Evolutionary conservation across 2,329 filamentous ascomycete species (phyloP).

Genomic region (Ophiosphaerella narmari): DNA sequence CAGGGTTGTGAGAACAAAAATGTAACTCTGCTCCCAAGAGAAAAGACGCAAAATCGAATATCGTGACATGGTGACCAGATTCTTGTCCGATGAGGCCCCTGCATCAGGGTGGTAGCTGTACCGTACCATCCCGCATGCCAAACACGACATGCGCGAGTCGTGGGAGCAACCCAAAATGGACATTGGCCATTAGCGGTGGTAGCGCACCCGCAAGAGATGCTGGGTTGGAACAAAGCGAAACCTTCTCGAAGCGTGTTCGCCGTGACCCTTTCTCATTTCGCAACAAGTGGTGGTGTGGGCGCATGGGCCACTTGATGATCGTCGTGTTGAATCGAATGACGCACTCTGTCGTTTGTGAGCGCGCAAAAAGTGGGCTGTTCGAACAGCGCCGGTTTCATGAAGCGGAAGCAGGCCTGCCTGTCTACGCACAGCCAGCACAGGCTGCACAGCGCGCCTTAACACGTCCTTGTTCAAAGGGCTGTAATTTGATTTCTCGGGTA

Average conservation of each 20-base stretch:
- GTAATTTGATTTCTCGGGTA: slow-evolving; percentile 1
- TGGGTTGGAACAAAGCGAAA: slow-evolving; percentile 30
- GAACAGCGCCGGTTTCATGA: slow-evolving; percentile 41
- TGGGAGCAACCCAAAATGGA: slow-evolving; percentile 2
- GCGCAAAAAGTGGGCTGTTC: slow-evolving; percentile 14
- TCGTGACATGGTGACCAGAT: neutral
- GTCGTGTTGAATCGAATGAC: slow-evolving; percentile 38
- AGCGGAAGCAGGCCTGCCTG: slow-evolving; percentile 14
- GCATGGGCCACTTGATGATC: slow-evolving; percentile 35
- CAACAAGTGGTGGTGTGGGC: slow-evolving; percentile 16
- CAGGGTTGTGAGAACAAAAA: slow-evolving; percentile 14
- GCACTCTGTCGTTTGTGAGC: slow-evolving; percentile 20
- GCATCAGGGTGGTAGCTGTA: slow-evolving; percentile 5
- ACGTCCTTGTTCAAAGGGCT: slow-evolving; percentile 23
- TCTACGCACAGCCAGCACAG: slow-evolving; percentile 14
- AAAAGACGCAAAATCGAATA: neutral
- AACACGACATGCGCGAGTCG: slow-evolving; percentile 2
- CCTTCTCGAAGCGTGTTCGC: slow-evolving; percentile 38
- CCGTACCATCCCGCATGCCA: slow-evolving; percentile 2
- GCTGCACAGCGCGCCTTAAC: neutral
- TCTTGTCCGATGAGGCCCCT: neutral
- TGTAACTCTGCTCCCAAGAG: neutral
- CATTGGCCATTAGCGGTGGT: slow-evolving; percentile 4
- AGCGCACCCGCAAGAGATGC: slow-evolving; percentile 7
- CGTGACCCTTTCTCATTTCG: slow-evolving; percentile 28